These are phyloP conservation scores for Elsinoe perseae DNA, from an alignment of 2,329 filamentous ascomycete genomes.

Conservation along the genomic window DNA sequence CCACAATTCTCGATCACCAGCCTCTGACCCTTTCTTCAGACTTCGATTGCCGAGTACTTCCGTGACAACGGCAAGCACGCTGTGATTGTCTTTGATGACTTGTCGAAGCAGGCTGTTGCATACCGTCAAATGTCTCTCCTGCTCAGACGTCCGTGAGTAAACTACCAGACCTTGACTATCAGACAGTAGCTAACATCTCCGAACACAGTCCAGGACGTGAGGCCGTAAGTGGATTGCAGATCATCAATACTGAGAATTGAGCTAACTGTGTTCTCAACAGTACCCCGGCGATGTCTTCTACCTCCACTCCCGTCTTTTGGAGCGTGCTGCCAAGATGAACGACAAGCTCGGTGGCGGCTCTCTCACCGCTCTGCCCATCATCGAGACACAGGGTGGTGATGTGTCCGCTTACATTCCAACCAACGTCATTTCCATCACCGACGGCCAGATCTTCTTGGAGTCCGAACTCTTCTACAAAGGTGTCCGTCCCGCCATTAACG, in stretches of 20 bases:
- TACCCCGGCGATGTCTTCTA: conserved; percentile 99
- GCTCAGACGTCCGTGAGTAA: conserved; percentile 69
- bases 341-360: conserved; percentile 90
- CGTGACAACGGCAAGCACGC: conserved; percentile 81
- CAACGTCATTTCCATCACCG: conserved; percentile 99
- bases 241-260: too few species aligned
- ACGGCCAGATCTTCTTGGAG: conserved; percentile 99
- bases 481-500: conserved; percentile 99
- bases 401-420: conserved; percentile 99
- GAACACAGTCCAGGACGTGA: conserved; percentile 70
- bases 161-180: background rate
- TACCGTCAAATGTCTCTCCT: conserved; percentile 99
- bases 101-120: conserved; percentile 79
- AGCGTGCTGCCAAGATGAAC: conserved; percentile 99
- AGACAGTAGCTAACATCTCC: background rate
- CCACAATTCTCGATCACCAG: background rate
- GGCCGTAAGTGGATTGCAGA: too few species aligned
- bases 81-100: conserved; percentile 86
- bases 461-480: conserved; percentile 99
- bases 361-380: conserved; percentile 92
- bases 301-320: conserved; percentile 96
- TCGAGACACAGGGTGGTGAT: conserved; percentile 99
- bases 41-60: conserved; percentile 63
- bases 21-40: conserved; percentile 19
- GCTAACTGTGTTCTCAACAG: too few species aligned